A percentile compares a stretch with the other conserved stretches of the same genome.
phyloP scores from a whole-genome alignment of 345 rosid genomes.

The Dipteronia dyeriana region DNA sequence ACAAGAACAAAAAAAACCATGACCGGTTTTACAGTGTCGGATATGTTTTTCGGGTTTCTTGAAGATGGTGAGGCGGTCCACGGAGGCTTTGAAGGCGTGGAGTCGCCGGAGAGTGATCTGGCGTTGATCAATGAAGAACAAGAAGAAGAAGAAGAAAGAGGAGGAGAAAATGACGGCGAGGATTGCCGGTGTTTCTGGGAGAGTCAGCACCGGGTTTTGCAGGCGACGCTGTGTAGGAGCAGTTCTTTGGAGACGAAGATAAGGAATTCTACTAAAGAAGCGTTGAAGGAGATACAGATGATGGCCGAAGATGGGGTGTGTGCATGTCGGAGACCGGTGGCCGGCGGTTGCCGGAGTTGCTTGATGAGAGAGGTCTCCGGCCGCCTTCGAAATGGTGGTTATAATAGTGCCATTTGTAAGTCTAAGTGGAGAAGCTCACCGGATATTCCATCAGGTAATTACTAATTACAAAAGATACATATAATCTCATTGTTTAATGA shows the following conservation, averaged over 20 bases:
- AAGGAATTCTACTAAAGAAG: slow-evolving; percentile 50
- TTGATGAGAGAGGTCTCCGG: slow-evolving; percentile 43
- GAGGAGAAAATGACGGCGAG: slow-evolving; percentile 25
- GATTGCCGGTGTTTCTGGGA: slow-evolving; percentile 56
- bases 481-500: too few relatives aligned
- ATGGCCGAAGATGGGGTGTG: slow-evolving; percentile 27
- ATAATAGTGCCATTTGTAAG: slow-evolving; percentile 45
- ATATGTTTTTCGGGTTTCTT: slow-evolving; percentile 44
- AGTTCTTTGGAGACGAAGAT: slow-evolving; percentile 52
- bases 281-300: slow-evolving; percentile 33
- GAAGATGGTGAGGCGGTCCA: slow-evolving; percentile 28
- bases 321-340: slow-evolving; percentile 32
- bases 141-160: slow-evolving; percentile 27
- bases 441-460: slow-evolving; percentile 55
- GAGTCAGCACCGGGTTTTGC: slow-evolving; percentile 40
- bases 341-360: slow-evolving; percentile 48
- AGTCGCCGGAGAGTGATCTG: slow-evolving; percentile 1
- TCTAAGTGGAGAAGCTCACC: slow-evolving; percentile 65
- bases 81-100: not conserved
- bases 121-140: not conserved
- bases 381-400: slow-evolving; percentile 47
- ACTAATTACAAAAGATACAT: not conserved
- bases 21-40: slow-evolving; percentile 20
- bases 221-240: slow-evolving; percentile 50
- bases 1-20: not conserved